phyloP scores from a whole-genome alignment of 2,329 filamentous ascomycete genomes.

The Sporothrix pallida region DNA sequence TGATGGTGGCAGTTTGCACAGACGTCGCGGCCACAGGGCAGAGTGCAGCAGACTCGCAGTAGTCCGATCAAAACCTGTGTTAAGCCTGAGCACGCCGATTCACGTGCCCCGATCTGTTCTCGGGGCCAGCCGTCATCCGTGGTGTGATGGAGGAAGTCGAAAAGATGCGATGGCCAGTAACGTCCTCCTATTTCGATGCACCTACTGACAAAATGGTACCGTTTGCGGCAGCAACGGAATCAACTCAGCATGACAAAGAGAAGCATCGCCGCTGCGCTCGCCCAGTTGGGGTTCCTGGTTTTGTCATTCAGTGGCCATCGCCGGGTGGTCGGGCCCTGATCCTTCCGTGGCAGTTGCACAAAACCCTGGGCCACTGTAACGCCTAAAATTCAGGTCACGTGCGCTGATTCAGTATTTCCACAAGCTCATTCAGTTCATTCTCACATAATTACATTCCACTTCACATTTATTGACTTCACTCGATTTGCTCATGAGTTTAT shows the following conservation, averaged over 20 bases:
- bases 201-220: not conserved
- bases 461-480: not conserved
- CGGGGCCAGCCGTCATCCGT: slow-evolving; percentile 18
- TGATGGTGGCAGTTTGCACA: not conserved
- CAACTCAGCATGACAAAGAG: slow-evolving; percentile 16
- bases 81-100: not conserved
- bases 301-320: not conserved
- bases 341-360: slow-evolving; percentile 1
- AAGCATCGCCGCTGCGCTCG: not conserved
- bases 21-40: not conserved
- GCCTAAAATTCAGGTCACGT: not conserved
- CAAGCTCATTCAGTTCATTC: no score
- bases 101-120: not conserved
- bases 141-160: not conserved
- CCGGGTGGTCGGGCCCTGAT: not conserved
- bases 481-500: slow-evolving; percentile 23
- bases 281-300: not conserved
- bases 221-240: not conserved
- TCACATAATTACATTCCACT: not conserved
- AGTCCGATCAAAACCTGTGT: not conserved
- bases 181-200: not conserved
- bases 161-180: not conserved
- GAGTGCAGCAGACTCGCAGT: not conserved
- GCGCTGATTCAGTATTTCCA: not conserved
- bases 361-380: not conserved